These are phyloP conservation scores for Salisapilia sapeloensis DNA, from an alignment of 352 stramenopile species.

Conservation along the genomic window DNA sequence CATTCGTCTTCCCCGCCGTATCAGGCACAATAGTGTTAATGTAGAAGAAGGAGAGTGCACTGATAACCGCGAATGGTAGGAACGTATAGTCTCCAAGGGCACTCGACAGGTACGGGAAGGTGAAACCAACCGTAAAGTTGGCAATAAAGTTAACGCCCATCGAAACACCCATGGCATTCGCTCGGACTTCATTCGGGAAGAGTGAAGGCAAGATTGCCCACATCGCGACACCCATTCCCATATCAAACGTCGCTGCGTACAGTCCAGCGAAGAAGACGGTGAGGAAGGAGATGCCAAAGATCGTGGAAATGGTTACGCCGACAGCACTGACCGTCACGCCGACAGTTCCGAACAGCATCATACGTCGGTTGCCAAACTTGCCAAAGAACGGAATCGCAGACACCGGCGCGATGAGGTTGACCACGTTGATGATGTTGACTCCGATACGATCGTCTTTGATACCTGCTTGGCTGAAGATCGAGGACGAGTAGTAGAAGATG, in stretches of 20 bases:
- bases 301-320: conserved; percentile 2
- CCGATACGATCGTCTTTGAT: conserved; percentile 4
- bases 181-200: conserved; percentile 6
- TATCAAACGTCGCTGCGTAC: too few relatives aligned
- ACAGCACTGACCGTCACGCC: conserved; percentile 3
- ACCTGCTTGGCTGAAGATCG: conserved; percentile 4
- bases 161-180: not conserved
- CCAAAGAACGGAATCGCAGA: conserved; percentile 3
- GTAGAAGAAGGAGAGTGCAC: conserved; percentile 15
- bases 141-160: conserved; percentile 1
- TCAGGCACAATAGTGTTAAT: conserved; percentile 17
- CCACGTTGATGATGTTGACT: conserved; percentile 6
- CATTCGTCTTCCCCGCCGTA: conserved; percentile 24
- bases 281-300: too few relatives aligned
- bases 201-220: conserved; percentile 3
- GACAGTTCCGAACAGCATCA: conserved; percentile 3
- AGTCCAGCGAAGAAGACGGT: too few relatives aligned
- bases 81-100: conserved; percentile 1
- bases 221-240: conserved; percentile 2
- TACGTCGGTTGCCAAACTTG: conserved; percentile 4
- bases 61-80: conserved; percentile 7
- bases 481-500: conserved; percentile 7
- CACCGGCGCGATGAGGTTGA: conserved; percentile 4
- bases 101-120: conserved; percentile 1
- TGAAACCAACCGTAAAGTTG: not conserved